Evolutionary conservation across 768 basidiomycete species (phyloP), one percentile per base, ranked within the genome.

Genomic region (Mycena capillaripes): DNA sequence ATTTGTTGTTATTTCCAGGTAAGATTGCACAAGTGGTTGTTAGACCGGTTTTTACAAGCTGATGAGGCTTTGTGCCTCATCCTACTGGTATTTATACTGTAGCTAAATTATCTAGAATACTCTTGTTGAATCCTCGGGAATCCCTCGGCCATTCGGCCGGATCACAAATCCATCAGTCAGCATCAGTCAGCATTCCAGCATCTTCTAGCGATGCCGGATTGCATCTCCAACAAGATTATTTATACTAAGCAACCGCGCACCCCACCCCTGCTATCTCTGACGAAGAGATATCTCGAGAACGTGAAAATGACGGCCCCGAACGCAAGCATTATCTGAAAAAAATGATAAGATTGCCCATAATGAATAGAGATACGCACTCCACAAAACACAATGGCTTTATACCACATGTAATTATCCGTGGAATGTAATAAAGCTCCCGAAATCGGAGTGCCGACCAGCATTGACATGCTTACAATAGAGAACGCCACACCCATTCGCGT

Each of bases 401-500:
- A 77, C 86, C 86, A 87, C 9, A 75, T 59, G 44, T 81, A 83
- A 16, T 63, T 48, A 46, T 71, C 71, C 14, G 76, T 58, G 19
- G 69, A 72, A n/a, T 81, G 79, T 25, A 88, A 77, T 29, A 89
- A 71, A 1, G 84, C 85, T 10, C 89, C 89, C 61, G 83, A 82
- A 34, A 89, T 87, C 0, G 89, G 89, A 0, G 87, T 86, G 3
- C 89, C 88, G 50, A 84, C 77, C 9, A 86, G 80, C 60, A 87
- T 75, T 11, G 88, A 85, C 27, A 88, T 73, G 12, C 85, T 85
- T 40, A 86, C 83, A 55, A 88, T 75, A 14, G 87, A 86, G 65
- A 86, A 87, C 0, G 86, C 84, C 8, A 88, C 78, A 11, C 88
- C 89, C 81, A 88, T 87, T 21, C 88, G 83, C 6, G 83, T 83